phyloP scores from a whole-genome alignment of 2,329 filamentous ascomycete genomes.

The Scedosporium boydii region DNA sequence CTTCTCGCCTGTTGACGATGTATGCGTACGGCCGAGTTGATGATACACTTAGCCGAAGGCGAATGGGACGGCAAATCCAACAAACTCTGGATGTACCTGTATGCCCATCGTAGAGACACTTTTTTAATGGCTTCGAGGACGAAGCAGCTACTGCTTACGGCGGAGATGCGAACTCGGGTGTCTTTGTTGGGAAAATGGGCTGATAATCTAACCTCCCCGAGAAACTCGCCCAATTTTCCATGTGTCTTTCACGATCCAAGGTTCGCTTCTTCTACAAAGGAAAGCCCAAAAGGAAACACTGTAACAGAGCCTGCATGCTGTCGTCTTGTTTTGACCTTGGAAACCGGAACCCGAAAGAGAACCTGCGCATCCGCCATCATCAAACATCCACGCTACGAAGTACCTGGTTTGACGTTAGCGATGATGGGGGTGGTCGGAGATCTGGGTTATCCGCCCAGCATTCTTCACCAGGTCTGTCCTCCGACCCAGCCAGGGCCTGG shows the following conservation, averaged over 20 bases:
- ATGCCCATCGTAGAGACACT: no score
- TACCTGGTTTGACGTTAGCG: neutral
- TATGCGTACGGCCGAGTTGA: neutral
- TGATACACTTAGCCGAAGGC: neutral
- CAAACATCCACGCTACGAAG: neutral
- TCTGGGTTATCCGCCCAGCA: neutral
- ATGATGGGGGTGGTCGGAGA: neutral
- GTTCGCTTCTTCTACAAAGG: neutral
- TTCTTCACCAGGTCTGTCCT: neutral
- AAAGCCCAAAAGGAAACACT: neutral
- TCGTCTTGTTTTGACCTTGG: neutral
- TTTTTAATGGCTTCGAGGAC: no score
- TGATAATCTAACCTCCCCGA: neutral
- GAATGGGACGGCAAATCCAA: no score
- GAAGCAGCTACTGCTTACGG: no score
- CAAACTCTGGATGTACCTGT: no score
- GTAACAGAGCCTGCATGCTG: neutral
- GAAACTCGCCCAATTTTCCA: neutral
- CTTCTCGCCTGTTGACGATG: neutral
- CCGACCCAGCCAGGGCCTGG: neutral
- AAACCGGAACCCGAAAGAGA: neutral
- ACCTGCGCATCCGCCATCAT: neutral
- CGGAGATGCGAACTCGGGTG: neutral
- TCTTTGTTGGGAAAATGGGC: neutral
- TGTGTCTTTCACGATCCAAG: neutral